Evolutionary conservation across 306 rosid genomes (phyloP), one percentile per base, ranked within the genome.

Genomic region (Vigna mungo): DNA sequence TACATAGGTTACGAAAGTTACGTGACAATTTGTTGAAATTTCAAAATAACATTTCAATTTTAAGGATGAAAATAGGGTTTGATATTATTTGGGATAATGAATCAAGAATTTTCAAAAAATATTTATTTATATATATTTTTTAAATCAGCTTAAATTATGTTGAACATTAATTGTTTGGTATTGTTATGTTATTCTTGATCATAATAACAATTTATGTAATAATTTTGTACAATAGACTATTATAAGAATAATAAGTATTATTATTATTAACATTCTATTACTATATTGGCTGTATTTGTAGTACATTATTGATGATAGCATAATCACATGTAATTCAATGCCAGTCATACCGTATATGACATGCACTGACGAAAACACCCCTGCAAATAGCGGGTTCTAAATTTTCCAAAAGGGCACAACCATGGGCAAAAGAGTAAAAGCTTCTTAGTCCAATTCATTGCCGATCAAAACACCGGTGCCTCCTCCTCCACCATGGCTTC

Each of bases 391-490:
- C 13, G 25, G 11, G 20, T 52, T 18, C 17, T 17, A 48, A 27
- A 18, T 25, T 16, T 21, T 27, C 2, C 1, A 77, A 71, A 62
- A 51, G 68, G 68, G 72, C 77, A 67, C 30, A 66, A 0, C 5
- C 13, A 78, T 88, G 96, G 96, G 89, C 17, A 84, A 0, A 61
- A 10, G 1, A 5, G 93, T 87, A 82, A 87, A 70, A 65, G 74
- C 10, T 0, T 0, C 13, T 14, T 2, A 6, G 53, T 52, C 85
- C 83, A 76, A 68, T 85, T 82, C 89, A 62, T 87, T 88, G 83
- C 87, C 90, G 91, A 88, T 90, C 96, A 87, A 86, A 90, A 87
- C 86, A 90, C 89, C 84, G 85, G 85, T 68, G 84, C 82, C 47
- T 71, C 84, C 77, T 86, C 88, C 82, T 84, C 88, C 88, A 71